These are phyloP conservation scores for Sugiyamaella xylanicola DNA, from an alignment of 1,139 yeast species.

Conservation along the genomic window DNA sequence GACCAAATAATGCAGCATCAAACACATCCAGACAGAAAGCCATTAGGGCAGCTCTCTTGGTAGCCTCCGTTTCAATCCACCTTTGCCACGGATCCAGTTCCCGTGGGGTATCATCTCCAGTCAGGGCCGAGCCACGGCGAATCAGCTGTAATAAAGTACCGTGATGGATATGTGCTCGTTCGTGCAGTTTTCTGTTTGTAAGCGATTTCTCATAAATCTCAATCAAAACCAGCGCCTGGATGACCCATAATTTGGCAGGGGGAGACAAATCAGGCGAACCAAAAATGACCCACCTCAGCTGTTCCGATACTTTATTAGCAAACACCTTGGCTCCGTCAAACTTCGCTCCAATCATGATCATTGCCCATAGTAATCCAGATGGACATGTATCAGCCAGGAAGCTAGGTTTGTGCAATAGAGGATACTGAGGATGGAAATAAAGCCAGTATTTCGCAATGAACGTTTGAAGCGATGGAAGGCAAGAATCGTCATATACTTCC, in stretches of 20 bases:
- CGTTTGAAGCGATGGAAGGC: conserved; percentile 32
- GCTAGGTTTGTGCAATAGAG: conserved; percentile 64
- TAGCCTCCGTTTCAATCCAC: conserved; percentile 78
- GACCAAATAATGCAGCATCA: conserved; percentile 81
- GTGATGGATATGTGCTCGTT: conserved; percentile 74
- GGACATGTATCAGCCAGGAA: conserved; percentile 57
- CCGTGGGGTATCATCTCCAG: conserved; percentile 33
- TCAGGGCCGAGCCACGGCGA: conserved; percentile 67
- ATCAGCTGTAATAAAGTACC: conserved; percentile 74
- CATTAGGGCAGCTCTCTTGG: conserved; percentile 76
- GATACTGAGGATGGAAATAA: conserved; percentile 62
- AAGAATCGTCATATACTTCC: conserved; percentile 40
- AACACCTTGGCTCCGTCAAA: conserved; percentile 43
- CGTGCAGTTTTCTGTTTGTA: conserved; percentile 55
- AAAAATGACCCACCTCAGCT: conserved; percentile 63
- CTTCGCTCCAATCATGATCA: conserved; percentile 59
- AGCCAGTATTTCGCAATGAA: conserved; percentile 51
- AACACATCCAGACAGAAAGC: conserved; percentile 78
- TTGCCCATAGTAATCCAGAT: conserved; percentile 56
- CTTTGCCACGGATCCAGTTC: conserved; percentile 47
- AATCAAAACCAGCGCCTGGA: conserved; percentile 62
- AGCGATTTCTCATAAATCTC: conserved; percentile 71
- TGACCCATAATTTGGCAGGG: conserved; percentile 60
- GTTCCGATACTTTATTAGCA: conserved; percentile 57
- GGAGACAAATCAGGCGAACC: conserved; percentile 61